Conservation (phyloP, 352 stramenopile genomes). For the Globisporangium polare region DNA sequence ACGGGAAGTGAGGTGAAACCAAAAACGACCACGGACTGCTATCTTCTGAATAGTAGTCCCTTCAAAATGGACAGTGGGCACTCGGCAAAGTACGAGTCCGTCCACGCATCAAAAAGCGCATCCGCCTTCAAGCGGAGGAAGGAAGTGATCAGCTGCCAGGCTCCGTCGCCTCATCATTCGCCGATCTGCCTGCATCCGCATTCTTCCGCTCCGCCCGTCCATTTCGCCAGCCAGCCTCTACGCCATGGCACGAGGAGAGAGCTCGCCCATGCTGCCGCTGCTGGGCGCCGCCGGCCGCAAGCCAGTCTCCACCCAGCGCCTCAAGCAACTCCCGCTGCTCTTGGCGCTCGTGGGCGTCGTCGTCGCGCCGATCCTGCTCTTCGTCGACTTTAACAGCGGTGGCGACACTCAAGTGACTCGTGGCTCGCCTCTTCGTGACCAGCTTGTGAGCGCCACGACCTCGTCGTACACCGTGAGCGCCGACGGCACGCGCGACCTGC, state of each 20-base stretch:
- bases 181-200: background rate
- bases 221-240: background rate
- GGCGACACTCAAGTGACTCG: background rate
- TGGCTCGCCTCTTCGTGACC: background rate
- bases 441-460: background rate
- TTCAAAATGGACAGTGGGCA: too few species aligned
- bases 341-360: slow-evolving; percentile 29
- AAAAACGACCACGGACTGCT: background rate
- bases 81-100: background rate
- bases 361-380: slow-evolving; percentile 27
- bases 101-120: slow-evolving; percentile 4
- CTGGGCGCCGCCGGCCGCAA: background rate
- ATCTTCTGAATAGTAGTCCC: background rate
- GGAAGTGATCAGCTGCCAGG: background rate
- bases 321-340: slow-evolving; percentile 28
- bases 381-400: slow-evolving; percentile 21
- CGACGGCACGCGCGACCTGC: slow-evolving; percentile 43
- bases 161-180: slow-evolving; percentile 1
- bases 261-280: slow-evolving; percentile 26
- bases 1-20: background rate
- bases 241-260: slow-evolving; percentile 16
- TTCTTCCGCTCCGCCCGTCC: too few species aligned
- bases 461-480: slow-evolving; percentile 27
- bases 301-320: background rate
- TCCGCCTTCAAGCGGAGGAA: background rate